phyloP scores from a whole-genome alignment of 1,284 basidiomycete species.

The Moesziomyces parantarcticus region DNA sequence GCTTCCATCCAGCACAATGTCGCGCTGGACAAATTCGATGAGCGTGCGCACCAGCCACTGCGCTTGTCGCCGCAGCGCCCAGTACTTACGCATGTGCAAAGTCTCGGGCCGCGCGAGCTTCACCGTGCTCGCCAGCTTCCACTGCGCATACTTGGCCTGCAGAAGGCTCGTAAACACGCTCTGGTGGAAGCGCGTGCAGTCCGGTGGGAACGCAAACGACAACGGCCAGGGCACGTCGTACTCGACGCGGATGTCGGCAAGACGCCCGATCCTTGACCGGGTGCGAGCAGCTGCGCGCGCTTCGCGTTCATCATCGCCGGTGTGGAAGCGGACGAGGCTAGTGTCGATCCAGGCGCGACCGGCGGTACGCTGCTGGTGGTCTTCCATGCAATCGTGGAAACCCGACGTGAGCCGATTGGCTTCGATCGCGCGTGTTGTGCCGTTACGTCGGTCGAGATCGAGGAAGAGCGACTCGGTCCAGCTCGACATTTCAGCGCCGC shows the following conservation, averaged over 20 bases:
- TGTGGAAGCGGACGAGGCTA: slow-evolving; percentile 27
- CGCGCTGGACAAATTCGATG: slow-evolving; percentile 29
- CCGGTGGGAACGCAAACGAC: slow-evolving; percentile 24
- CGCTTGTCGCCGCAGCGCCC: slow-evolving; percentile 31
- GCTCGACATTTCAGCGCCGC: slow-evolving; percentile 38
- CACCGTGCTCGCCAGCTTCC: slow-evolving; percentile 26
- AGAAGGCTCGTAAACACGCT: slow-evolving; percentile 32
- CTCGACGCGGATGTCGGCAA: slow-evolving; percentile 29
- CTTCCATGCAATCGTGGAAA: slow-evolving; percentile 32
- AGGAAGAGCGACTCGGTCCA: slow-evolving; percentile 38
- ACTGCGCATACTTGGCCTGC: slow-evolving; percentile 34
- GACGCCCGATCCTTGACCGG: slow-evolving; percentile 21
- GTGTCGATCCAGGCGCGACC: slow-evolving; percentile 37
- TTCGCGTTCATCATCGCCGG: slow-evolving; percentile 13
- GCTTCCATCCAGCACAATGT: slow-evolving; percentile 18
- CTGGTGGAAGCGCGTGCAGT: slow-evolving; percentile 37
- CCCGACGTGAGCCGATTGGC: slow-evolving; percentile 28
- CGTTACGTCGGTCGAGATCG: slow-evolving; percentile 28
- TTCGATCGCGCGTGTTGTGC: slow-evolving; percentile 16
- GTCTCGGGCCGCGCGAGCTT: slow-evolving; percentile 36
- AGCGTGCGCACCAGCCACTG: slow-evolving; percentile 43
- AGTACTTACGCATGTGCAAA: slow-evolving; percentile 41
- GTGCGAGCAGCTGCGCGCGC: slow-evolving; percentile 13
- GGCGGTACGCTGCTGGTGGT: slow-evolving; percentile 2
- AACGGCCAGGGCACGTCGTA: slow-evolving; percentile 51